Percentiles rank a stretch among this genome's conserved stretches.
Evolutionary conservation across 2,329 filamentous ascomycete genomes (phyloP).

Genomic region (Parasarocladium wereldwijsianum): DNA sequence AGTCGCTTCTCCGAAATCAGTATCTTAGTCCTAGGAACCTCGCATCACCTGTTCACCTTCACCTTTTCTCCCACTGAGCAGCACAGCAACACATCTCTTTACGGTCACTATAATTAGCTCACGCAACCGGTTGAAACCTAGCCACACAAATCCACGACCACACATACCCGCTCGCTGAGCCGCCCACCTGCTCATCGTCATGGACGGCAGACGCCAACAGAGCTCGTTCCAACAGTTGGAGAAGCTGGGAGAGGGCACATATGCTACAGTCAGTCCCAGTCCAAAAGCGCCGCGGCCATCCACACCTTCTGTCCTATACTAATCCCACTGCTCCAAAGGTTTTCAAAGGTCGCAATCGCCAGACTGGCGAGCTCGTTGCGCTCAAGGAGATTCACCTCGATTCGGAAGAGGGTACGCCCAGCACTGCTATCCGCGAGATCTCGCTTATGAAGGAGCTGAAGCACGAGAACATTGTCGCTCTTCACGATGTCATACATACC

Average conservation of each 20-base stretch:
- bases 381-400: slow-evolving; percentile 98
- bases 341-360: slow-evolving; percentile 94
- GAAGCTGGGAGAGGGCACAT: slow-evolving; percentile 96
- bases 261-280: slow-evolving; percentile 64
- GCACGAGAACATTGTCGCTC: slow-evolving; percentile 92
- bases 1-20: no score
- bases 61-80: no score
- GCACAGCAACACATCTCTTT: no score
- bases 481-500: slow-evolving; percentile 98
- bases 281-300: slow-evolving; percentile 3
- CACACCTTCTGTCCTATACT: slow-evolving; percentile 7
- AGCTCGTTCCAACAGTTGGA: slow-evolving; percentile 99
- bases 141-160: no score
- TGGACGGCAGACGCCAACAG: slow-evolving; percentile 87
- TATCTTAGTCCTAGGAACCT: no score
- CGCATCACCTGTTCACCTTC: no score
- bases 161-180: no score
- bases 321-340: slow-evolving; percentile 40
- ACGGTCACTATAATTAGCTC: no score
- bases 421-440: slow-evolving; percentile 94
- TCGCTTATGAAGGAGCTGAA: slow-evolving; percentile 99
- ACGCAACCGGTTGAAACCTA: no score
- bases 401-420: slow-evolving; percentile 93
- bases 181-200: slow-evolving; percentile 29
- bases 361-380: slow-evolving; percentile 91